Evolutionary conservation across 352 stramenopile genomes (phyloP).

Genomic region (Pythium aphanidermatum): DNA sequence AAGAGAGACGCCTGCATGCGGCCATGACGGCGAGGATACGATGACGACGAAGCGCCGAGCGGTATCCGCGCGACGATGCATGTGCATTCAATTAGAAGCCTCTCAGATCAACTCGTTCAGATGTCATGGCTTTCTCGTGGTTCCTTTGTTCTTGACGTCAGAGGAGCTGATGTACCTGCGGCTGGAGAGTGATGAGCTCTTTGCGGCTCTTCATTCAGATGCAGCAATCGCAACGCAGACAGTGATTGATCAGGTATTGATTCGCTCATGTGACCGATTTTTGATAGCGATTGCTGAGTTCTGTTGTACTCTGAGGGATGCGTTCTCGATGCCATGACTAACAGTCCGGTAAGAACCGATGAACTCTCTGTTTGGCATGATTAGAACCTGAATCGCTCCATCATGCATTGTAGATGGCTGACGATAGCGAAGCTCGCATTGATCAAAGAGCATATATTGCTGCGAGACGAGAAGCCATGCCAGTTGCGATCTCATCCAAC

Average conservation of each 20-base stretch:
- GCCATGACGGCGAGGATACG: no score
- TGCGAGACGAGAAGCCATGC: slow-evolving; percentile 17
- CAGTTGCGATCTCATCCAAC: background rate
- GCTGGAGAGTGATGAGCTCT: slow-evolving; percentile 30
- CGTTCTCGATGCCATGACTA: slow-evolving; percentile 53
- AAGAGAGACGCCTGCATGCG: no score
- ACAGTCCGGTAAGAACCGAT: slow-evolving; percentile 30
- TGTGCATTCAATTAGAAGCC: no score
- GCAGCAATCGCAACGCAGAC: slow-evolving; percentile 11
- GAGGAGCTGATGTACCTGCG: slow-evolving; percentile 34
- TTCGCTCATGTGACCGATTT: background rate
- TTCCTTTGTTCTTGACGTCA: slow-evolving; percentile 28
- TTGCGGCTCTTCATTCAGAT: slow-evolving; percentile 2
- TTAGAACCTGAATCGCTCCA: background rate
- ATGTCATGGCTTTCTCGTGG: slow-evolving; percentile 19
- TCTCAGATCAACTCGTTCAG: slow-evolving; percentile 1
- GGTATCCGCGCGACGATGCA: no score
- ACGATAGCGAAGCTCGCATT: slow-evolving; percentile 8
- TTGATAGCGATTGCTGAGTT: background rate
- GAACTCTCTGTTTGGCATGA: background rate
- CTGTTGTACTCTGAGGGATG: slow-evolving; percentile 31
- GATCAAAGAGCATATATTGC: slow-evolving; percentile 4
- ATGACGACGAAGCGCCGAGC: no score
- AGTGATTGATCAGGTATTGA: slow-evolving; percentile 21
- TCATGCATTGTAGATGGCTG: slow-evolving; percentile 29